Conservation (phyloP, 1,139 yeast genomes). For the Hyphopichia fennica region DNA sequence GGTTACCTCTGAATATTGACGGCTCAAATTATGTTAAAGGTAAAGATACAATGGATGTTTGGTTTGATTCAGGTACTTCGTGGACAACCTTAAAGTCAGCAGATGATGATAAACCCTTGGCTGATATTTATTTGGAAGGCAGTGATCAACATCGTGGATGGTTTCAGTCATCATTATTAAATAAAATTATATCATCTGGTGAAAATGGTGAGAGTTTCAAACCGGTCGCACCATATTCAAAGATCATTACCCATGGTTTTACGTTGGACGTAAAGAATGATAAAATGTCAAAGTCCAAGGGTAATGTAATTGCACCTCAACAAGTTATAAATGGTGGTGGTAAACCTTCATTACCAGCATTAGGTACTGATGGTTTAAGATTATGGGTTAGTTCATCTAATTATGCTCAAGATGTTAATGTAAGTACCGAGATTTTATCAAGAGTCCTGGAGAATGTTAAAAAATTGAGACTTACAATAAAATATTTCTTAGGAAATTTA, state of each 20-base stretch:
- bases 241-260: slow-evolving; percentile 90
- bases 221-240: slow-evolving; percentile 69
- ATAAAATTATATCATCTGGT: slow-evolving; percentile 62
- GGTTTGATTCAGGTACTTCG: slow-evolving; percentile 97
- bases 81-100: slow-evolving; percentile 65
- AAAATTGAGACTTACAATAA: slow-evolving; percentile 79
- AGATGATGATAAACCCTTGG: slow-evolving; percentile 33
- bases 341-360: slow-evolving; percentile 54
- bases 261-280: slow-evolving; percentile 80
- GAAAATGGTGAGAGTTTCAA: slow-evolving; percentile 23
- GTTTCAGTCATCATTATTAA: slow-evolving; percentile 92
- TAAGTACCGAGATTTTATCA: slow-evolving; percentile 69
- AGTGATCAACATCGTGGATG: slow-evolving; percentile 98
- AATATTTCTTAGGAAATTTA: slow-evolving; percentile 78
- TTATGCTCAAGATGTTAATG: slow-evolving; percentile 75
- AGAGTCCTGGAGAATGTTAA: slow-evolving; percentile 80
- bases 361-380: slow-evolving; percentile 91
- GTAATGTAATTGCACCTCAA: slow-evolving; percentile 73
- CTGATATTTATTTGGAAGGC: slow-evolving; percentile 89
- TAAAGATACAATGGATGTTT: slow-evolving; percentile 93
- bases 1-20: slow-evolving; percentile 62
- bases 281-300: slow-evolving; percentile 93
- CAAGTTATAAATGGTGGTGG: slow-evolving; percentile 68
- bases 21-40: slow-evolving; percentile 59
- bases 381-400: slow-evolving; percentile 90